Conservation (phyloP, 371 early-diverging fungal species). For the Mortierella sp. region DNA sequence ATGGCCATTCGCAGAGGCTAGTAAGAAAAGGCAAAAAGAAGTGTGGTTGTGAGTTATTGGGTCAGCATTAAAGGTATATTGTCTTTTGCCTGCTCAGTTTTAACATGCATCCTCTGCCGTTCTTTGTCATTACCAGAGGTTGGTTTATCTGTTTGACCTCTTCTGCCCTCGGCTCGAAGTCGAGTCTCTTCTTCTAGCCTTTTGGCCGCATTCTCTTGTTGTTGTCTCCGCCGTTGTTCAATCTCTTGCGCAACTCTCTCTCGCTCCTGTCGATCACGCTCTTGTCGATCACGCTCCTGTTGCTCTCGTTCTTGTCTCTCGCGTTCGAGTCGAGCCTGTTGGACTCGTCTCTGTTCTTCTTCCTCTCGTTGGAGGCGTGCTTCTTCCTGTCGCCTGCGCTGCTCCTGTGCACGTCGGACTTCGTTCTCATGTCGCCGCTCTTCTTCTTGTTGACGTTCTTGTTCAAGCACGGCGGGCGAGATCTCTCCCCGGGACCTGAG, state of each 20-base stretch:
- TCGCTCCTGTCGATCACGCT: slow-evolving; percentile 6
- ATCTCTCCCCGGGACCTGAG: slow-evolving; percentile 32
- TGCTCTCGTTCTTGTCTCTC: slow-evolving; percentile 2
- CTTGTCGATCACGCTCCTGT: slow-evolving; percentile 15
- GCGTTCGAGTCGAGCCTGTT: not conserved
- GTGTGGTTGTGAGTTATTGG: too few species aligned
- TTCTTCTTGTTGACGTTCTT: slow-evolving; percentile 43
- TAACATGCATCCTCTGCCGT: too few species aligned
- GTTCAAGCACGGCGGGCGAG: slow-evolving; percentile 26
- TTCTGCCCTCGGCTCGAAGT: too few species aligned
- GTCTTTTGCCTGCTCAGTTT: too few species aligned
- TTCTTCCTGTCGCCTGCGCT: slow-evolving; percentile 13
- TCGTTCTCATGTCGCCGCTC: slow-evolving; percentile 34
- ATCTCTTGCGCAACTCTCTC: slow-evolving; percentile 17
- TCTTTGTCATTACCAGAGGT: too few species aligned
- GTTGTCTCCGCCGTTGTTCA: slow-evolving; percentile 9
- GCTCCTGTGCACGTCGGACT: slow-evolving; percentile 32
- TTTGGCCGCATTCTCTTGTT: slow-evolving; percentile 12
- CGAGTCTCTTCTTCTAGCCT: too few species aligned
- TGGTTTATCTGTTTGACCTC: too few species aligned
- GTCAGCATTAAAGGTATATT: too few species aligned
- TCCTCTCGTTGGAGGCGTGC: slow-evolving; percentile 6
- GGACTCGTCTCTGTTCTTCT: not conserved
- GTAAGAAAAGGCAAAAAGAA: not conserved
- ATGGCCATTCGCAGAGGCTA: slow-evolving; percentile 22